Conservation (phyloP, 108 stramenopile species). For the Mediolabrus comicus region DNA sequence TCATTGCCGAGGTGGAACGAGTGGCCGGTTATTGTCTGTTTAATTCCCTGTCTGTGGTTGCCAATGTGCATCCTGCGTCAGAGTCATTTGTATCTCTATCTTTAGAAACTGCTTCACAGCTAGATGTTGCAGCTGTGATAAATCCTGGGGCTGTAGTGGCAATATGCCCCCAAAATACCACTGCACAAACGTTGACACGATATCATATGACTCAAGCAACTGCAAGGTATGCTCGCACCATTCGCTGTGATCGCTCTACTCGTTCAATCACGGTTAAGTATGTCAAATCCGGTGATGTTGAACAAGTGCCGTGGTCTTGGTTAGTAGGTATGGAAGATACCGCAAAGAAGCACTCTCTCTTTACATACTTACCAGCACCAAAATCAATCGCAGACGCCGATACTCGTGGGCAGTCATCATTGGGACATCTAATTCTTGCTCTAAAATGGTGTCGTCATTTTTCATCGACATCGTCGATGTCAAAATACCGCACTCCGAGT, state of each 20-base stretch:
- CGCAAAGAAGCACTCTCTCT: slow-evolving; percentile 30
- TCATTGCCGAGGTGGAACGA: slow-evolving; percentile 50
- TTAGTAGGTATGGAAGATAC: slow-evolving; percentile 60
- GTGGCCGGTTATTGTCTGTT: slow-evolving; percentile 48
- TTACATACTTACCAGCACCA: slow-evolving; percentile 46
- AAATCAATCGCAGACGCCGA: slow-evolving; percentile 49
- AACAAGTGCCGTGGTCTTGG: slow-evolving; percentile 41
- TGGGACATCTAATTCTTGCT: slow-evolving; percentile 61
- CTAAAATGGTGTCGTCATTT: slow-evolving; percentile 65
- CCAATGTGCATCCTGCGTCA: slow-evolving; percentile 56
- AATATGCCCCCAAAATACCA: slow-evolving; percentile 26
- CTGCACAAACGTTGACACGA: slow-evolving; percentile 5
- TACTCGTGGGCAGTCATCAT: slow-evolving; percentile 12
- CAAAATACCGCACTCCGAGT: background rate
- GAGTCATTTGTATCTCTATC: slow-evolving; percentile 56
- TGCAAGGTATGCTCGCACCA: slow-evolving; percentile 49
- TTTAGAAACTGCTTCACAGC: slow-evolving; percentile 21
- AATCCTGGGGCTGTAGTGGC: slow-evolving; percentile 54
- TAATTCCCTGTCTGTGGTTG: slow-evolving; percentile 51
- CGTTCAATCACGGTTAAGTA: slow-evolving; percentile 45
- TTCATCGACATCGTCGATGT: background rate
- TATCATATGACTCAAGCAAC: background rate
- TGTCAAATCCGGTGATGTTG: slow-evolving; percentile 12
- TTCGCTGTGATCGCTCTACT: slow-evolving; percentile 42
- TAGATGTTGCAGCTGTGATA: slow-evolving; percentile 57